phyloP scores from a whole-genome alignment of 2,329 filamentous ascomycete species.

The Sarocladiaceae sp. region DNA sequence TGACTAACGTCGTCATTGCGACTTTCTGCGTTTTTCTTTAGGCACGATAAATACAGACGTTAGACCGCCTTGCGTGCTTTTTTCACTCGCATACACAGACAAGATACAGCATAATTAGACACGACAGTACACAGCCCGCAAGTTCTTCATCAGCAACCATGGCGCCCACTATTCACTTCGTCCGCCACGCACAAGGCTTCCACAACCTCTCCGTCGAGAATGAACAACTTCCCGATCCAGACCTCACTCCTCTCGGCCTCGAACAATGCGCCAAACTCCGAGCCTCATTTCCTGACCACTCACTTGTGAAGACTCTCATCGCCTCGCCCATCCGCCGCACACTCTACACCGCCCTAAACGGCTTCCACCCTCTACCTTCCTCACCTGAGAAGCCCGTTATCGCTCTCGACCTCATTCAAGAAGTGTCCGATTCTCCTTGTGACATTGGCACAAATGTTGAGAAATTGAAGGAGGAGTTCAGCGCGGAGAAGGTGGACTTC shows the following conservation, averaged over 20 bases:
- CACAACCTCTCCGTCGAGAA: conserved; percentile 74
- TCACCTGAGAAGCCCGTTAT: conserved; percentile 41
- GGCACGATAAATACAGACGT: no score
- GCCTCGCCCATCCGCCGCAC: conserved; percentile 79
- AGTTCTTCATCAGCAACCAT: conserved; percentile 27
- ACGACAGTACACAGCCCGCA: no score
- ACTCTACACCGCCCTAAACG: conserved; percentile 69
- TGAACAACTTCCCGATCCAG: conserved; percentile 70
- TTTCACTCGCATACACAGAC: no score
- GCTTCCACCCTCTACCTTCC: conserved; percentile 49
- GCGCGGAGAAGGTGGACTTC: conserved; percentile 55
- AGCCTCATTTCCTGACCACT: conserved; percentile 59
- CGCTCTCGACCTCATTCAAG: conserved; percentile 72
- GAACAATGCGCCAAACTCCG: conserved; percentile 66
- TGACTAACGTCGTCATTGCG: no score
- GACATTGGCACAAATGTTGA: conserved; percentile 64
- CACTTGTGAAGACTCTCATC: conserved; percentile 63
- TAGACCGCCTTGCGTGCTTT: no score
- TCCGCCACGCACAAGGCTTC: conserved; percentile 73
- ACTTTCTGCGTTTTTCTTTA: no score
- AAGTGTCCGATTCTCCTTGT: conserved; percentile 69
- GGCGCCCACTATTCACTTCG: conserved; percentile 57
- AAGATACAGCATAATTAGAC: no score
- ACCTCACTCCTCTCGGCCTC: conserved; percentile 71
- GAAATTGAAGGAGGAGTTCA: conserved; percentile 58